Percentiles rank a stretch among this genome's conserved stretches.
These are phyloP conservation scores for Mrakia gelida DNA, from an alignment of 768 basidiomycete species.

Conservation along the genomic window DNA sequence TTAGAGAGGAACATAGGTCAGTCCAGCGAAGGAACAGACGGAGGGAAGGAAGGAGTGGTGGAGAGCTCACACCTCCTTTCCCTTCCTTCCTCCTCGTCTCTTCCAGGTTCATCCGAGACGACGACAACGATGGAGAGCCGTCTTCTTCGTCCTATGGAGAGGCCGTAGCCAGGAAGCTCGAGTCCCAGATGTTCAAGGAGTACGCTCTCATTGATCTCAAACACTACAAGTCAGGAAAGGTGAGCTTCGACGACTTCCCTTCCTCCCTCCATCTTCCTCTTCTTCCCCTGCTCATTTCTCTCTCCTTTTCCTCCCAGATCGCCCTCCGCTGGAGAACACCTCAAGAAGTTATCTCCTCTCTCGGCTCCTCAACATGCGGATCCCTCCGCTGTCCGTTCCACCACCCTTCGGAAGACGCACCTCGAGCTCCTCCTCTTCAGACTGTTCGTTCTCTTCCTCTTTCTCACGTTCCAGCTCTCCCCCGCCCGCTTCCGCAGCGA, in stretches of 20 bases:
- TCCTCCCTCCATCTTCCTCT: background rate
- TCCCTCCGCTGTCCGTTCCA: conserved; percentile 79
- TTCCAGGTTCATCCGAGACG: conserved; percentile 12
- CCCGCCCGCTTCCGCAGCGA: too few species aligned
- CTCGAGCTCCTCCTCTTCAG: conserved; percentile 10
- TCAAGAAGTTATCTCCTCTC: conserved; percentile 75
- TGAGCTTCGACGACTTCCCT: conserved; percentile 40
- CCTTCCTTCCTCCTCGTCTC: background rate
- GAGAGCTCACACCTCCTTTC: conserved; percentile 1
- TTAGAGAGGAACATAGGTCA: conserved; percentile 45
- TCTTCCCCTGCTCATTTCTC: background rate
- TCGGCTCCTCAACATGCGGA: conserved; percentile 81
- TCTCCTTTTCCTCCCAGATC: conserved; percentile 53
- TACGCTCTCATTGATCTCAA: conserved; percentile 69
- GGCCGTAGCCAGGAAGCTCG: conserved; percentile 80
- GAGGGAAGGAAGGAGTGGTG: background rate
- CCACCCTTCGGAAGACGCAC: conserved; percentile 37
- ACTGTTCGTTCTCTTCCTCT: conserved; percentile 2
- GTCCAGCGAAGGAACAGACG: background rate
- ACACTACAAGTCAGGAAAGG: conserved; percentile 89
- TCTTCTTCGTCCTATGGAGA: conserved; percentile 67
- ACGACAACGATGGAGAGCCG: conserved; percentile 13
- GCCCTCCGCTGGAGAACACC: conserved; percentile 93
- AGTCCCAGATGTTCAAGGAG: conserved; percentile 80
- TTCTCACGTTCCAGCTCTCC: background rate